Evolutionary conservation across 768 basidiomycete species (phyloP).

Genomic region (Grammothele lineata): DNA sequence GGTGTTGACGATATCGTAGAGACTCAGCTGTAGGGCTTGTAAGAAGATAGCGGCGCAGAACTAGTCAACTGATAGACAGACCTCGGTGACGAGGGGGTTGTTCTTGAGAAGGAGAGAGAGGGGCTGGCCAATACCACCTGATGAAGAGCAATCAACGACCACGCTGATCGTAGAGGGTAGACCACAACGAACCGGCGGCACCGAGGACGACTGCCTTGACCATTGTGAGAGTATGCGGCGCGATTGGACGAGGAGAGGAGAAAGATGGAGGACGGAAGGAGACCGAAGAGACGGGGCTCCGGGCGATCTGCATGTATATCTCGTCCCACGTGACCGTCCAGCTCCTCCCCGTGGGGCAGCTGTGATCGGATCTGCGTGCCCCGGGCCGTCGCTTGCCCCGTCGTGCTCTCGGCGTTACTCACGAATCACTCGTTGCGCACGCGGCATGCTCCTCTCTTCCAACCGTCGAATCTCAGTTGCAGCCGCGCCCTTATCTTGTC

Average conservation of each 20-base stretch:
- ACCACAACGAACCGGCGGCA: slow-evolving; percentile 66
- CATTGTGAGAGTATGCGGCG: slow-evolving; percentile 32
- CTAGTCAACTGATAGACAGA: no score
- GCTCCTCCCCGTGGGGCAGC: slow-evolving; percentile 6
- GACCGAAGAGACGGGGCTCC: background rate
- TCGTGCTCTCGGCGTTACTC: background rate
- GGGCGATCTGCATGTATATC: slow-evolving; percentile 9
- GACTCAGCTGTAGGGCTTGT: slow-evolving; percentile 53
- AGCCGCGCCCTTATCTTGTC: no score
- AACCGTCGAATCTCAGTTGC: background rate
- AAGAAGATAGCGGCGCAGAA: no score
- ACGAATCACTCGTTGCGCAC: background rate
- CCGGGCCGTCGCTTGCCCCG: slow-evolving; percentile 5
- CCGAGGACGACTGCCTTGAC: slow-evolving; percentile 93
- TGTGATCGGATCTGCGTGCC: slow-evolving; percentile 1
- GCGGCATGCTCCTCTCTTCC: background rate
- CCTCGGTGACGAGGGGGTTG: slow-evolving; percentile 78
- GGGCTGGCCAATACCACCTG: slow-evolving; percentile 97
- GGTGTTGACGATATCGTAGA: slow-evolving; percentile 97
- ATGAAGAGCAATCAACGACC: slow-evolving; percentile 7
- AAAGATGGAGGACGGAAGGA: slow-evolving; percentile 6
- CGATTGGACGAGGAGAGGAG: slow-evolving; percentile 3
- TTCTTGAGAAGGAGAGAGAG: slow-evolving; percentile 87
- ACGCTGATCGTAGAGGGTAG: background rate
- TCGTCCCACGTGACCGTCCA: slow-evolving; percentile 12